Conservation (phyloP, 495 filamentous ascomycete species). For the Neurospora pannonica region DNA sequence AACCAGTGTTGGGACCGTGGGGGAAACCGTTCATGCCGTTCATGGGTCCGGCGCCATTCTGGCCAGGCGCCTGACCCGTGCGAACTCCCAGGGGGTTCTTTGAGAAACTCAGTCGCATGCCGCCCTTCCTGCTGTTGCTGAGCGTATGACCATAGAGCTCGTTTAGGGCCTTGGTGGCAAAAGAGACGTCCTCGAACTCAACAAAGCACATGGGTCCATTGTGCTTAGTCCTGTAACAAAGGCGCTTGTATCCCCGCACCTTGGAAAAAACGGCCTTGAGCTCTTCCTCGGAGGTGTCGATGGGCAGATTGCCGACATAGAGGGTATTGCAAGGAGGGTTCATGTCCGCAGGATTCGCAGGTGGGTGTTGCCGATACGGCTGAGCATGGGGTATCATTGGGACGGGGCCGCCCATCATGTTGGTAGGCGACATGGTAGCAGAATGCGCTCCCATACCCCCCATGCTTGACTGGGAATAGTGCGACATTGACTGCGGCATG, state of each 20-base stretch:
- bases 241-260: conserved; percentile 88
- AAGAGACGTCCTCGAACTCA: conserved; percentile 92
- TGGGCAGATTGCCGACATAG: conserved; percentile 92
- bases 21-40: conserved; percentile 39
- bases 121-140: conserved; percentile 90
- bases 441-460: conserved; percentile 38
- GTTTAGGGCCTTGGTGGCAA: conserved; percentile 86
- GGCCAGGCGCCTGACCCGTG: conserved; percentile 49
- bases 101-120: conserved; percentile 95
- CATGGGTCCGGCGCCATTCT: conserved; percentile 31
- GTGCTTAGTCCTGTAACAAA: conserved; percentile 96
- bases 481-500: conserved; percentile 41
- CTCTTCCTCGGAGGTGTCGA: conserved; percentile 93
- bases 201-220: conserved; percentile 99
- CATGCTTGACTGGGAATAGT: conserved; percentile 36
- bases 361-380: conserved; percentile 32
- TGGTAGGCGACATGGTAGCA: conserved; percentile 49
- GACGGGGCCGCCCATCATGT: conserved; percentile 32
- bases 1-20: conserved; percentile 38
- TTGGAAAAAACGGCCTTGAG: conserved; percentile 91
- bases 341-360: conserved; percentile 72
- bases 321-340: conserved; percentile 98
- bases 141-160: conserved; percentile 84
- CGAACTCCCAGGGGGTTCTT: conserved; percentile 96
- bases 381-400: not conserved